Evolutionary conservation across 495 filamentous ascomycete species (phyloP).

Genomic region (Niebla homalea): DNA sequence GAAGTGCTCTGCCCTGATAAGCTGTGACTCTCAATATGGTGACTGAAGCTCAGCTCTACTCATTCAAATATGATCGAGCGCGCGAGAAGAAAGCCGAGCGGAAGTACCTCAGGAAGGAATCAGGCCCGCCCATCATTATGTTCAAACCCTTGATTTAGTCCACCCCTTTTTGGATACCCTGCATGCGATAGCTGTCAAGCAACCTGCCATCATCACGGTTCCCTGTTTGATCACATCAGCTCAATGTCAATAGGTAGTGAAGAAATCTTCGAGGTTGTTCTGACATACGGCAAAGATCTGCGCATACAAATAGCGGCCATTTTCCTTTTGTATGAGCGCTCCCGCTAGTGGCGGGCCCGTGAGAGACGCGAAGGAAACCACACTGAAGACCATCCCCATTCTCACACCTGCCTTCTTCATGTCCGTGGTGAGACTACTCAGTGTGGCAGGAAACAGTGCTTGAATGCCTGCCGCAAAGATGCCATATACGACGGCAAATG

Average conservation of each 20-base stretch:
- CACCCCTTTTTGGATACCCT: conserved; percentile 6
- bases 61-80: too few species aligned
- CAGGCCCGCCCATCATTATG: background rate
- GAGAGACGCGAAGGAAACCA: conserved; percentile 50
- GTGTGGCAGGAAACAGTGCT: conserved; percentile 41
- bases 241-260: conserved; percentile 9
- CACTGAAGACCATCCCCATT: conserved; percentile 61
- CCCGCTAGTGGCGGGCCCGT: conserved; percentile 61
- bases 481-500: conserved; percentile 44
- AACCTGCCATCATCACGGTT: conserved; percentile 7
- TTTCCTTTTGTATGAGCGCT: conserved; percentile 28
- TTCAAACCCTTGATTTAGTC: conserved; percentile 5
- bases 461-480: conserved; percentile 46
- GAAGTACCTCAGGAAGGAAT: too few species aligned
- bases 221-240: too few species aligned
- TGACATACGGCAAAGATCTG: conserved; percentile 37
- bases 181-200: conserved; percentile 3
- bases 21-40: too few species aligned
- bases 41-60: too few species aligned
- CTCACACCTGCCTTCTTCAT: conserved; percentile 47
- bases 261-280: conserved; percentile 3
- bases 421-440: conserved; percentile 45
- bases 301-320: conserved; percentile 36
- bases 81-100: too few species aligned
- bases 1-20: too few species aligned